Percentiles rank a stretch among this genome's conserved stretches.
Evolutionary conservation across 805 yeast genomes (phyloP).

Genomic region (Hanseniaspora nectarophila): DNA sequence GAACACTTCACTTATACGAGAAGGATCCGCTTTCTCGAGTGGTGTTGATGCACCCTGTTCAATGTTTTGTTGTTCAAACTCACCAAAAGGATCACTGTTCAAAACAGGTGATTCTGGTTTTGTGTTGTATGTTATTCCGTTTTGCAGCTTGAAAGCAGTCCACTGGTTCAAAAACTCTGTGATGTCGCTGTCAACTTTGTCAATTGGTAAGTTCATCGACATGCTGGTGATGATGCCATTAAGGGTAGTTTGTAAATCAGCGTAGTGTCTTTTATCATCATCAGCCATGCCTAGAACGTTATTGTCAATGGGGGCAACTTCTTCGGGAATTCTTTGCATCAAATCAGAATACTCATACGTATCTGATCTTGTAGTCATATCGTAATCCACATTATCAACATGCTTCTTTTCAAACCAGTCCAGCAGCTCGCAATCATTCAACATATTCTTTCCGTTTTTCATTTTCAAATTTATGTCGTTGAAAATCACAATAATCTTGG

Average conservation of each 20-base stretch:
- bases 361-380: not conserved
- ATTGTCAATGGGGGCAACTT: not conserved
- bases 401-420: not conserved
- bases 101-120: not conserved
- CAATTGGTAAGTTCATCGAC: not conserved
- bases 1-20: not conserved
- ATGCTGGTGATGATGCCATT: not conserved
- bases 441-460: slow-evolving; percentile 3
- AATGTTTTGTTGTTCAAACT: not conserved
- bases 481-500: not conserved
- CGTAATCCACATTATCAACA: not conserved
- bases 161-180: slow-evolving; percentile 1
- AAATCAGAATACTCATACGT: slow-evolving; percentile 10
- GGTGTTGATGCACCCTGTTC: not conserved
- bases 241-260: not conserved
- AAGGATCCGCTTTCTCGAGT: not conserved
- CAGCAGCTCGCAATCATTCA: not conserved
- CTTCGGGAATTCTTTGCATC: slow-evolving; percentile 1
- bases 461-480: slow-evolving; percentile 1
- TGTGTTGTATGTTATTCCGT: not conserved
- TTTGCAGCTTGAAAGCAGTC: slow-evolving; percentile 1
- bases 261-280: not conserved
- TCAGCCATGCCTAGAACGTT: not conserved
- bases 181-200: slow-evolving; percentile 2
- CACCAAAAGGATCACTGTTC: not conserved